phyloP scores from a whole-genome alignment of 176 grass and related monocot species.

The Bonia amplexicaulis region DNA sequence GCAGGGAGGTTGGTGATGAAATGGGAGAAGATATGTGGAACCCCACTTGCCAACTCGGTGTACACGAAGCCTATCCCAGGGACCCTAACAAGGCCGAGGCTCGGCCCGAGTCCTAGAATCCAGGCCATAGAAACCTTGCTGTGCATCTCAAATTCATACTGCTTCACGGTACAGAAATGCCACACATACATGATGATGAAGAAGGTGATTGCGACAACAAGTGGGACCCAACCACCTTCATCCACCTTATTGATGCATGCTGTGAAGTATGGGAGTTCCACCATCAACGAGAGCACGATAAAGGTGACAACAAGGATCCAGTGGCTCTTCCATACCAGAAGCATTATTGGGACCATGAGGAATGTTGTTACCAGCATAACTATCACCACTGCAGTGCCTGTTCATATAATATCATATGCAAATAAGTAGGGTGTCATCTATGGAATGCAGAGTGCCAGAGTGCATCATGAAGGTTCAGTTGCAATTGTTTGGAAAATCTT shows the following conservation, averaged over 20 bases:
- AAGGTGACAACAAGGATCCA: conserved; percentile 59
- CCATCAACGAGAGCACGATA: conserved; percentile 41
- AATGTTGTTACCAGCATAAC: conserved; percentile 80
- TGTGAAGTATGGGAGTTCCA: conserved; percentile 59
- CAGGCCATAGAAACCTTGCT: conserved; percentile 70
- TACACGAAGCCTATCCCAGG: conserved; percentile 74
- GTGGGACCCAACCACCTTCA: conserved; percentile 72
- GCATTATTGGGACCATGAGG: conserved; percentile 68
- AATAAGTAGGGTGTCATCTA: neutral
- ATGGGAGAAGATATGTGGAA: conserved; percentile 67
- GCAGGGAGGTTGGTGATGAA: conserved; percentile 79
- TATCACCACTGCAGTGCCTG: conserved; percentile 76
- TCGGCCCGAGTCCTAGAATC: conserved; percentile 60
- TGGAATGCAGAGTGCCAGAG: neutral
- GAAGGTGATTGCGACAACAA: conserved; percentile 24
- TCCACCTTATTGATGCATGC: conserved; percentile 57
- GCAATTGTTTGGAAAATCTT: neutral
- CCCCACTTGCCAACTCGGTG: conserved; percentile 54
- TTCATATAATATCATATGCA: conserved; percentile 15
- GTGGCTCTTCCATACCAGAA: conserved; percentile 73
- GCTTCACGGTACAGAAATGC: conserved; percentile 63
- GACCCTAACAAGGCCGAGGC: conserved; percentile 66
- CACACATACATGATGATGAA: neutral
- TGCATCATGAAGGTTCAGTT: neutral
- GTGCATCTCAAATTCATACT: conserved; percentile 63